Conservation (phyloP, 2,329 filamentous ascomycete species). For the Penicillium aurantiogriseum region DNA sequence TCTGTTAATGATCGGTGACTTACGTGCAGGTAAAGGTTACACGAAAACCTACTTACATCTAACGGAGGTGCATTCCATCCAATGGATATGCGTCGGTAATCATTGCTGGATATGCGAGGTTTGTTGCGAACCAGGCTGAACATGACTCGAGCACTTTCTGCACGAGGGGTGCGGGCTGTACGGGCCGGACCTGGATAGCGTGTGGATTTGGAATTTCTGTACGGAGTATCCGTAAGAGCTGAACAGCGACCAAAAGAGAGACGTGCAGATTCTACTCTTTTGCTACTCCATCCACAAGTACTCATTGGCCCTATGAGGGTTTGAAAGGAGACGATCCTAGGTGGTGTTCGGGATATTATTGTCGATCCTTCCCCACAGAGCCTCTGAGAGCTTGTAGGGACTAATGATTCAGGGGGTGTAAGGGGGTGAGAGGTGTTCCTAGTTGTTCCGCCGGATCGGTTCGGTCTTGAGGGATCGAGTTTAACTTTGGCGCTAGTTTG, state of each 20-base stretch:
- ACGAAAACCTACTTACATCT: background rate
- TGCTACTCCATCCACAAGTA: background rate
- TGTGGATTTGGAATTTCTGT: background rate
- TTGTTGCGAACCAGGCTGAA: constrained; percentile 16
- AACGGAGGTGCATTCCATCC: constrained; percentile 8
- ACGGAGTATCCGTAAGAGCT: background rate
- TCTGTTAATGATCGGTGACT: background rate
- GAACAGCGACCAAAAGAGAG: constrained; percentile 5
- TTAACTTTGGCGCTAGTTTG: background rate
- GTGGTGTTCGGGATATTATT: constrained; percentile 18
- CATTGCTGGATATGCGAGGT: constrained; percentile 9
- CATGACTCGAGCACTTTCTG: constrained; percentile 6
- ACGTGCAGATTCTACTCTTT: background rate
- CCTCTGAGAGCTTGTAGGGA: background rate
- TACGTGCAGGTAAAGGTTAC: background rate
- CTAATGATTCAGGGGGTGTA: constrained; percentile 3
- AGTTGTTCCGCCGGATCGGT: background rate
- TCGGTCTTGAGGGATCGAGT: background rate
- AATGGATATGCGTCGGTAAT: constrained; percentile 10
- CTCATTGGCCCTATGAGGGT: background rate
- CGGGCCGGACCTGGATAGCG: constrained; percentile 4
- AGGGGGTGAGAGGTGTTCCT: constrained; percentile 4
- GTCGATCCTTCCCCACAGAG: constrained; percentile 19
- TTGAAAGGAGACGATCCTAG: background rate
- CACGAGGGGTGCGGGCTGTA: constrained; percentile 5